Base-by-base conservation (phyloP, 441 rosid genomes). In the Populus trichocarpa region DNA sequence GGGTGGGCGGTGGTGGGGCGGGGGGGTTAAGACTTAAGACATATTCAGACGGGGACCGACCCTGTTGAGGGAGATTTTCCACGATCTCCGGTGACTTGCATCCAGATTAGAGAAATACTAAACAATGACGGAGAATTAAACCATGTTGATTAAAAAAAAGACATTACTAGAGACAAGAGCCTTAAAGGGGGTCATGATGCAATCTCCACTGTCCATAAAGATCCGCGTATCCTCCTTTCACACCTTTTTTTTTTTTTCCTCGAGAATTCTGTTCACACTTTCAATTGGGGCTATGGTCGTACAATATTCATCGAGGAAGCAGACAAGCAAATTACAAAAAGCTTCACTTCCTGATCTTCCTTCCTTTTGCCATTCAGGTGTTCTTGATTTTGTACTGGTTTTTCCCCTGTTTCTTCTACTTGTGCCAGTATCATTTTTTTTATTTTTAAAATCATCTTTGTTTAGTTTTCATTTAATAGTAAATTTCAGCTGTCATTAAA, bases 221-320 rank as follows among this genome's bases (percentile, higher is more conserved):
- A 85, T 84, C 78, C 78, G 79, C 90, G 73, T 83, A 87, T 87
- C 89, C 82, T 69, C 86, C 83, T 82, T 72, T 82, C 75, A 50
- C 67, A 42, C 36, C 33, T 10, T 40, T 40, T 38, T 40, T 40
- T 38, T 40, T 40, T 2, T 2, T 38, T 2, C 0, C 59, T 50
- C 59, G 0, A 0, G 59, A 50, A 14, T 46, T 46, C 57, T 46
- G 20, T 46, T 46, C 59, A 50, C 59, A 50, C 59, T 50, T 2
- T 40, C 46, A 40, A 3, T 10, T 40, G 46, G 46, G 46, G 46
- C 46, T 2, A 40, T 40, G 46, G 3, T 40, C 46, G 46, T 40
- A 40, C 46, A 40, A 40, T 2, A 3, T 2, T 40, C 46, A 40
- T 40, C 46, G 0, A 10, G 46, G 46, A 40, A 40, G 1, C 46